These are phyloP conservation scores for Trypanosoma theileri DNA, from an alignment of 208 protist genomes.

Conservation along the genomic window DNA sequence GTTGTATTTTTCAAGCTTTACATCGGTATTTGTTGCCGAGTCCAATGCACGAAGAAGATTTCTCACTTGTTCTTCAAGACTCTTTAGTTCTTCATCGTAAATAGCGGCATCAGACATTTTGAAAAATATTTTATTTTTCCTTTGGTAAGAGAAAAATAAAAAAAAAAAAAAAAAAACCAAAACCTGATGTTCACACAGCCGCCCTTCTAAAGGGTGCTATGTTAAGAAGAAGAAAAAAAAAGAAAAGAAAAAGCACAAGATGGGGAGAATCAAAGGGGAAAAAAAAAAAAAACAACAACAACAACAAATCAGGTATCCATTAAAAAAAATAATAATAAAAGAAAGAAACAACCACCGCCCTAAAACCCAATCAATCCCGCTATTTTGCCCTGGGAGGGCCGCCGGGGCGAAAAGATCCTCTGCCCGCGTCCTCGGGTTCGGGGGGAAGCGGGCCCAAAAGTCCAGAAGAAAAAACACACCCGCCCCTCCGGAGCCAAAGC, in stretches of 20 bases:
- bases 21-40: conserved; percentile 8
- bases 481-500: background rate
- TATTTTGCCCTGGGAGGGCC: too few species aligned
- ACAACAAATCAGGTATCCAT: too few species aligned
- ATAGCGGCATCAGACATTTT: conserved; percentile 45
- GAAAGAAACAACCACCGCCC: too few species aligned
- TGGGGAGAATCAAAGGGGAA: background rate
- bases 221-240: conserved; percentile 11
- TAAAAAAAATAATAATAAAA: too few species aligned
- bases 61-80: conserved; percentile 50
- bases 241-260: background rate
- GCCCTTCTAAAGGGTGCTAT: background rate
- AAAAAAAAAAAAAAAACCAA: conserved; percentile 21
- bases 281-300: conserved; percentile 4
- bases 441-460: too few species aligned
- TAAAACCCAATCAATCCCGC: too few species aligned
- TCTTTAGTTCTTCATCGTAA: conserved; percentile 67
- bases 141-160: conserved; percentile 7
- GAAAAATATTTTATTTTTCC: background rate
- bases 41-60: conserved; percentile 26
- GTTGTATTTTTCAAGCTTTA: conserved; percentile 20
- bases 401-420: background rate
- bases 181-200: background rate
- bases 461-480: too few species aligned
- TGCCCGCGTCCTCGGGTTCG: background rate